A percentile compares a stretch with the other conserved stretches of the same genome.
These are phyloP conservation scores for Umbilicus rupestris DNA, from an alignment of 164 flowering plant species.

Conservation along the genomic window DNA sequence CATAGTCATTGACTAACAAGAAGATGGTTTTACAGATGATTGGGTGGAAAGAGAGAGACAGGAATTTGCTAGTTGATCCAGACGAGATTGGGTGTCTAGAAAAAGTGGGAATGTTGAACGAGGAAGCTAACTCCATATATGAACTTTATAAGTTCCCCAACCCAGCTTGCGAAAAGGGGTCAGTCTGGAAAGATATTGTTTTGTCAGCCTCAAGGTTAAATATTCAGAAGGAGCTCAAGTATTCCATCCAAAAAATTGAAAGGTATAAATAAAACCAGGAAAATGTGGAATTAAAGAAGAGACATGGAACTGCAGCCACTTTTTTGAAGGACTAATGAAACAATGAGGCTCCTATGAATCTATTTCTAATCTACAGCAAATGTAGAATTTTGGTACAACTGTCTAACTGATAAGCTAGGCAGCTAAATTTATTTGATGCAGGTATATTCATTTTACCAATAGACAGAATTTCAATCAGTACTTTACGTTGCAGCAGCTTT, in stretches of 20 bases:
- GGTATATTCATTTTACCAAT: too few species aligned
- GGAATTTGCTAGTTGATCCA: slow-evolving; percentile 60
- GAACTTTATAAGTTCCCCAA: slow-evolving; percentile 43
- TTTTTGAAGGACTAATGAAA: not conserved
- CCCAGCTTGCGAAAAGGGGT: slow-evolving; percentile 44
- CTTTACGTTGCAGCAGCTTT: too few species aligned
- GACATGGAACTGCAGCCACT: not conserved
- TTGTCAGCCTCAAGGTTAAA: slow-evolving; percentile 58
- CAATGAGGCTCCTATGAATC: not conserved
- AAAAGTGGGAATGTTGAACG: slow-evolving; percentile 41
- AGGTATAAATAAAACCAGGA: slow-evolving; percentile 13
- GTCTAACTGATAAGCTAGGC: too few species aligned
- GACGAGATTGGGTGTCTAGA: slow-evolving; percentile 50
- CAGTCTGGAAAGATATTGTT: slow-evolving; percentile 71
- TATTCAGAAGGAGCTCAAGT: slow-evolving; percentile 66
- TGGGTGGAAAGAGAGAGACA: slow-evolving; percentile 75
- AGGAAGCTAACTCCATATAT: slow-evolving; percentile 46
- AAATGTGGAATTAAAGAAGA: not conserved
- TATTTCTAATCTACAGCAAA: not conserved
- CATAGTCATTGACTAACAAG: too few species aligned
- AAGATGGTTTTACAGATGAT: slow-evolving; percentile 36
- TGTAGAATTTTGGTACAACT: not conserved
- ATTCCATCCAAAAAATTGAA: slow-evolving; percentile 45
- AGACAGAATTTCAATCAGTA: too few species aligned
- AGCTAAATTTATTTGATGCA: too few species aligned